phyloP scores from a whole-genome alignment of 257 asterid genomes.

The Rehmannia glutinosa region DNA sequence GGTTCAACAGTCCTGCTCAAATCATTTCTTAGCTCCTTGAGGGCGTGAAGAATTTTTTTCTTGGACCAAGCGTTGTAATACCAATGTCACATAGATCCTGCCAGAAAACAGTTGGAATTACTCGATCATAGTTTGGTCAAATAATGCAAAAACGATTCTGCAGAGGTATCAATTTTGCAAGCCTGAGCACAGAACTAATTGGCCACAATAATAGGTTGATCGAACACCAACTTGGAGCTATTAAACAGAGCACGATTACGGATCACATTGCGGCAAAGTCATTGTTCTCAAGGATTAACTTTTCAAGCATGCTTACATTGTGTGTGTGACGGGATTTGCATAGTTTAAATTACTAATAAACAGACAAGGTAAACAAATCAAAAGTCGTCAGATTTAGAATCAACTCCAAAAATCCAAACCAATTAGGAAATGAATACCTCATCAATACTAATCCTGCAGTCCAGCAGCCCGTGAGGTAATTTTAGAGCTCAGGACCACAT shows the following conservation, averaged over 20 bases:
- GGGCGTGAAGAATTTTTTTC: constrained; percentile 73
- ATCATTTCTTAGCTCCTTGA: constrained; percentile 47
- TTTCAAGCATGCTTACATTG: constrained; percentile 8
- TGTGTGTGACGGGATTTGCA: background rate
- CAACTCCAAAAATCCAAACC: too few species aligned
- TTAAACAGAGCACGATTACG: background rate
- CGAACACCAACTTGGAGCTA: background rate
- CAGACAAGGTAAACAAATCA: too few species aligned
- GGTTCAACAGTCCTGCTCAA: constrained; percentile 31
- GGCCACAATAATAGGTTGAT: background rate
- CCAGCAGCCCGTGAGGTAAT: too few species aligned
- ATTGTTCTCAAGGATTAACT: too few species aligned
- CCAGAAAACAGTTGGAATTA: constrained; percentile 14
- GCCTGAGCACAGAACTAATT: background rate
- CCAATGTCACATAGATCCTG: constrained; percentile 87
- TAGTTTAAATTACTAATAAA: too few species aligned
- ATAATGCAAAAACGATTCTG: background rate
- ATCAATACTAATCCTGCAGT: too few species aligned
- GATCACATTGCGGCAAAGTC: too few species aligned
- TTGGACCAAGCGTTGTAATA: constrained; percentile 83
- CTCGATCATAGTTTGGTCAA: constrained; percentile 6
- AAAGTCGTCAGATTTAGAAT: too few species aligned
- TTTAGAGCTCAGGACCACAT: too few species aligned
- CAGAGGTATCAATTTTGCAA: background rate
- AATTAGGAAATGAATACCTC: too few species aligned